These are phyloP conservation scores for Dittrichia graveolens DNA, from an alignment of 129 eudicot genomes.

Conservation along the genomic window DNA sequence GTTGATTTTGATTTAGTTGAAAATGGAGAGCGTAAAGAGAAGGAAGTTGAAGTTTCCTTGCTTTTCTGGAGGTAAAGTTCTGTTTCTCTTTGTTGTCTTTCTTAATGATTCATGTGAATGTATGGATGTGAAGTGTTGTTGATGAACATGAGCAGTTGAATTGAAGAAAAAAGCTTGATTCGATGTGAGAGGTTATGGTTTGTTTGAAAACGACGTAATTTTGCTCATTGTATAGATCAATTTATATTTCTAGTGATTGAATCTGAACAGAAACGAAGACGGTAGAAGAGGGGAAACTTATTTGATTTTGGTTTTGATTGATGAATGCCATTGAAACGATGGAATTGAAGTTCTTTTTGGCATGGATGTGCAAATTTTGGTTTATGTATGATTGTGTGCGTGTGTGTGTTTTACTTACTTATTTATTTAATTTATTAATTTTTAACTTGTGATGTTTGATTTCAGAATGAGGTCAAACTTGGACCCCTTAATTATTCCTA, in stretches of 20 bases:
- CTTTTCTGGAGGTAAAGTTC: conserved; percentile 34
- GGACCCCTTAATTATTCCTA: background rate
- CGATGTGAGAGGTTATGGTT: background rate
- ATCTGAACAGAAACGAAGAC: background rate
- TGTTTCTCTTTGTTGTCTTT: background rate
- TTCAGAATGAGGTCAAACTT: conserved; percentile 10
- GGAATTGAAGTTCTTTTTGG: background rate
- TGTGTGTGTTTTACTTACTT: background rate
- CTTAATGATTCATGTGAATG: background rate
- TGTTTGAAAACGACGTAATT: background rate
- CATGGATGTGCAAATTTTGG: background rate
- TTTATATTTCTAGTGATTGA: background rate
- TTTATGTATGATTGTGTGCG: background rate
- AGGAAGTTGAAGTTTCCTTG: conserved; percentile 39
- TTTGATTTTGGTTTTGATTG: background rate
- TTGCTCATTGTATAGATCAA: background rate
- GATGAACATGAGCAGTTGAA: no score
- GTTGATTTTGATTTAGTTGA: conserved; percentile 7
- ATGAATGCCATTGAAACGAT: background rate
- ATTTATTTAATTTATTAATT: background rate
- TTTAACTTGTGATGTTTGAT: background rate
- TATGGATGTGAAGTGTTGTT: no score
- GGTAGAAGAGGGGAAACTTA: background rate
- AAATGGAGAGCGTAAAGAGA: conserved; percentile 35
- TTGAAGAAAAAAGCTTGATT: background rate